A percentile compares a stretch with the other conserved stretches of the same genome.
Conservation (phyloP, 129 eudicot species). For the Deinandra increscens region DNA sequence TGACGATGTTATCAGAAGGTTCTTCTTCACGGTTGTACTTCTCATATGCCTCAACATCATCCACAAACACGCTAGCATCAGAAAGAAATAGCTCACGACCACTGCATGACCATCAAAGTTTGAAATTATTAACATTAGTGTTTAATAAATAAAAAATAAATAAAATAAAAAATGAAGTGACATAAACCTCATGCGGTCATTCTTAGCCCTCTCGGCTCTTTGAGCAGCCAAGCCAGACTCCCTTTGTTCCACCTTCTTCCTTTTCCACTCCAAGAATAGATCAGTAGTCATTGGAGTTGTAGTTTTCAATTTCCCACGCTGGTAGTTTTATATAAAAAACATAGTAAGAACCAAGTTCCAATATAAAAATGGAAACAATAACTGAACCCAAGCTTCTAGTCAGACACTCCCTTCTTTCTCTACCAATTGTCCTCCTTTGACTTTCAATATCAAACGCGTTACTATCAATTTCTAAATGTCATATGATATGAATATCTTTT, state of each 20-base stretch:
- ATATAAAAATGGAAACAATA: background rate
- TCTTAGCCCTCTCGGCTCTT: constrained; percentile 69
- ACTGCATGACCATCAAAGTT: constrained; percentile 29
- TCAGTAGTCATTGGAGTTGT: constrained; percentile 65
- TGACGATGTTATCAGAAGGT: constrained; percentile 33
- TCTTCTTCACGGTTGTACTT: constrained; percentile 53
- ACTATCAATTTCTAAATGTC: background rate
- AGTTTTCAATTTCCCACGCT: constrained; percentile 59
- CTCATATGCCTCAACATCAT: constrained; percentile 62
- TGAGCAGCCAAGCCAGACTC: constrained; percentile 65
- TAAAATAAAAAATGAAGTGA: background rate
- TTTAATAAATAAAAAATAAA: background rate
- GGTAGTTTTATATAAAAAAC: background rate
- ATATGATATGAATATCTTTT: constrained; percentile 10
- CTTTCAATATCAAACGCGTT: constrained; percentile 13
- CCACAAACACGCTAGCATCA: constrained; percentile 66
- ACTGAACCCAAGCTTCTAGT: background rate
- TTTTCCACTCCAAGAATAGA: constrained; percentile 56
- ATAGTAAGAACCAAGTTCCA: constrained; percentile 5
- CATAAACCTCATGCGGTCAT: constrained; percentile 63
- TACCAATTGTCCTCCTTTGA: constrained; percentile 12
- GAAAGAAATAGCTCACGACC: constrained; percentile 70
- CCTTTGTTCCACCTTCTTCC: constrained; percentile 55
- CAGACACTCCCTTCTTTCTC: background rate
- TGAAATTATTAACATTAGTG: background rate